phyloP scores from a whole-genome alignment of 1,284 basidiomycete genomes.

The Violaceomyces palustris region DNA sequence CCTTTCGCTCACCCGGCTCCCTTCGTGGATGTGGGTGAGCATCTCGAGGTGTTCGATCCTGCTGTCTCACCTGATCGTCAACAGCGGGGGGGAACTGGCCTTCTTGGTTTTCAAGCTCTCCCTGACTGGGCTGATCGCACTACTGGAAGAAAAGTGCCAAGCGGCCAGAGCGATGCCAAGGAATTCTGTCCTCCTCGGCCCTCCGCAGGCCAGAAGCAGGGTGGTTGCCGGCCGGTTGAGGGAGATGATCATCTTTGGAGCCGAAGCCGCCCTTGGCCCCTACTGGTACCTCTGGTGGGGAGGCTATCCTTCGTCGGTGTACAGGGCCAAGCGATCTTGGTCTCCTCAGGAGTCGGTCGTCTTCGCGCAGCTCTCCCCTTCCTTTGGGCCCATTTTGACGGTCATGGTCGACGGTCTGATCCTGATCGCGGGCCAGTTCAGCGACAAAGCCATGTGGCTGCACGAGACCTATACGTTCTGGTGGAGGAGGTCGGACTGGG shows the following conservation, averaged over 20 bases:
- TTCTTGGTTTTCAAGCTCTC: constrained; percentile 15
- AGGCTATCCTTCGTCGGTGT: constrained; percentile 18
- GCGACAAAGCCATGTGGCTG: constrained; percentile 9
- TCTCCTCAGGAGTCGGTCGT: constrained; percentile 23
- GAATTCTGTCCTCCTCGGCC: constrained; percentile 17
- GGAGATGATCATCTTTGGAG: constrained; percentile 6
- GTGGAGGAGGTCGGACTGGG: constrained; percentile 26
- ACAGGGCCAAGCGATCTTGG: constrained; percentile 11
- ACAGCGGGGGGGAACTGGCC: constrained; percentile 17
- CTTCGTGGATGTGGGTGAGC: constrained; percentile 15
- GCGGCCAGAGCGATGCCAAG: constrained; percentile 12
- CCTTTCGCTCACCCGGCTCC: constrained; percentile 9
- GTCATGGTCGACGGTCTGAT: constrained; percentile 10
- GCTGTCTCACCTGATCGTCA: constrained; percentile 11
- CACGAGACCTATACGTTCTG: constrained; percentile 7
- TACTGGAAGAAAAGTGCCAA: constrained; percentile 16
- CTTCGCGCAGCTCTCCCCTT: constrained; percentile 18
- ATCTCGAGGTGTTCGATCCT: constrained; percentile 14
- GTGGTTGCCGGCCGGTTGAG: constrained; percentile 5
- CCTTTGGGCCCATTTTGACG: constrained; percentile 19
- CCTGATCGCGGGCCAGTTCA: constrained; percentile 5
- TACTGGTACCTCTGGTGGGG: constrained; percentile 29
- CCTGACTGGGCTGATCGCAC: constrained; percentile 16
- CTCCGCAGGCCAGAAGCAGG: constrained; percentile 3
- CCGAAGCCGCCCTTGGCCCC: constrained; percentile 16